Conservation (phyloP, 371 early-diverging fungal species). For the Rhizomucor miehei region DNA sequence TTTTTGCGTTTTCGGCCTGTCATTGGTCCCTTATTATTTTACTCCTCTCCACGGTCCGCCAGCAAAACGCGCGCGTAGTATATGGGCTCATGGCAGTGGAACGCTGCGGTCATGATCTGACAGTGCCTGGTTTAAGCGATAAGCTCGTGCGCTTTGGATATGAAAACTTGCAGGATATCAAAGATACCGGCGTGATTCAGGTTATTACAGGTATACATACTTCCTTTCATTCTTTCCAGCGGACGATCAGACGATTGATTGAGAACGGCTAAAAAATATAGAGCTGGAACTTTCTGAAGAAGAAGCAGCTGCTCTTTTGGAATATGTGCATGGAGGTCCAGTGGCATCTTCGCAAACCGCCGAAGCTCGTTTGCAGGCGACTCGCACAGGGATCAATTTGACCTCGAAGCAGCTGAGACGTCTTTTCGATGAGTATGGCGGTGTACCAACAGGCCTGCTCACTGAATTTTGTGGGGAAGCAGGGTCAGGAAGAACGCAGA, state of each 20-base stretch:
- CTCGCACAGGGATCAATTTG: slow-evolving; percentile 6
- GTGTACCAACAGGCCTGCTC: slow-evolving; percentile 20
- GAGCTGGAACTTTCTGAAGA: slow-evolving; percentile 7
- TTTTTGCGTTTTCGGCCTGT: background rate
- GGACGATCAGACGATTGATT: background rate
- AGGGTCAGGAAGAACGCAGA: slow-evolving; percentile 67
- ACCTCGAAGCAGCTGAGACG: background rate
- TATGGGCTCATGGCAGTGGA: no score
- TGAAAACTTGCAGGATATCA: slow-evolving; percentile 21
- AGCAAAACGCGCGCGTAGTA: no score
- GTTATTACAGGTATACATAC: slow-evolving; percentile 20
- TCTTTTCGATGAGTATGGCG: slow-evolving; percentile 8
- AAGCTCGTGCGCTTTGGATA: slow-evolving; percentile 21
- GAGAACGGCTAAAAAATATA: background rate
- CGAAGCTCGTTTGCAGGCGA: slow-evolving; percentile 1
- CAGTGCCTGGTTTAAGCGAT: no score
- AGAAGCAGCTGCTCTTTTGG: slow-evolving; percentile 3
- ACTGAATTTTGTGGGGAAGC: slow-evolving; percentile 68
- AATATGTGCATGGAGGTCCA: no score
- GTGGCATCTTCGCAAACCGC: slow-evolving; percentile 6
- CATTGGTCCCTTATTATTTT: background rate
- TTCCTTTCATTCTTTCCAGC: slow-evolving; percentile 2
- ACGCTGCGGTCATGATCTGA: slow-evolving; percentile 2
- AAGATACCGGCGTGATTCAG: slow-evolving; percentile 15
- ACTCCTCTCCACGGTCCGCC: no score